Evolutionary conservation across 176 grass and related monocot genomes (phyloP), one percentile per base, ranked within the genome.

Genomic region (Eleusine indica): DNA sequence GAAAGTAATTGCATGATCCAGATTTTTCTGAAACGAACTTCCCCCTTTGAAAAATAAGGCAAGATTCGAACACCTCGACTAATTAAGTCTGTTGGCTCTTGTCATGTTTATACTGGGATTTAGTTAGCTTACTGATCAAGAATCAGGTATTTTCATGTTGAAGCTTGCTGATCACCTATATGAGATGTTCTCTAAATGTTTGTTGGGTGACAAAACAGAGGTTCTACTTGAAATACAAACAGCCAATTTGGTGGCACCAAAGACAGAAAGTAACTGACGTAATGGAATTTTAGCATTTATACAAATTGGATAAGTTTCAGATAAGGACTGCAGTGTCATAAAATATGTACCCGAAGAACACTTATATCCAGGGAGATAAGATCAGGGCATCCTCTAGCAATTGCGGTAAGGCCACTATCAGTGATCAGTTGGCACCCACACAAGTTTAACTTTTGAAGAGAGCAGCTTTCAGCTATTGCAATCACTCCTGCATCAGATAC

Each of bases 331-430:
- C 13, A 57, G 73, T 54, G 18, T 48, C 28, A 77, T 43, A 86
- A 82, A 62, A 58, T 22, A 60, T 56, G 57, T 83, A 97, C 95
- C 92, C 66, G 82, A 6, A 94, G 95, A 60, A 90, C 88, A 76
- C 90, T 91, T 78, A 97, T 89, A 75, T 94, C 90, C 72, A 97
- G 84, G 73, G 68, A 86, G 70, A 97, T 60, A 77, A 97, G 79
- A 84, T 94, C 90, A 90, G 84, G 86, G 79, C 88, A 93, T 54
- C 90, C 87, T 89, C 86, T 94, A 49, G 90, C 92, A 90, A 97
- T 82, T 75, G 90, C 85, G 68, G 67, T 74, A 38, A 97, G 64
- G 53, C 95, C 95, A 21, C 81, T 80, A 84, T 94, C 93, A 29
- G 88, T 94, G 46, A 97, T 91, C 88, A 88, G 62, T 69, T 82